Base-by-base conservation (phyloP, 257 asterid species). In the Sherardia arvensis region DNA sequence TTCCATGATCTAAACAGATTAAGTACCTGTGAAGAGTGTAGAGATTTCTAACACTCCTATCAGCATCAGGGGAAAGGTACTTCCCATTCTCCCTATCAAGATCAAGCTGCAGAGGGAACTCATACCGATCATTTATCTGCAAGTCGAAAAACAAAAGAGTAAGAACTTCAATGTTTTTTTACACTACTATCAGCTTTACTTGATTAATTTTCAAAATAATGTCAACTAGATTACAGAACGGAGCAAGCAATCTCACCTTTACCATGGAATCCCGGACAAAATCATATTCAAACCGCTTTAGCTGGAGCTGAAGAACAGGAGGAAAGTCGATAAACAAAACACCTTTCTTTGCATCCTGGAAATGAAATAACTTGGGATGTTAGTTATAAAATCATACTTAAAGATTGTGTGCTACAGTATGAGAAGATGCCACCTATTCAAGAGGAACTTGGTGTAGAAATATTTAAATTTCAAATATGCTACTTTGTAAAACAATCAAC, bases 51-150 rank as follows among this genome's bases (percentile, higher is more conserved):
- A 84, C 87, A 63, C 91, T 78, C 74, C 80, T 80, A 80, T 90
- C 95, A 53, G 96, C 88, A 4, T 90, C 93, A 48, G 95, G 96
- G 34, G 96, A 83, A 21, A 90, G 78, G 73, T 90, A 90, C 57
- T 87, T 90, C 38, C 96, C 89, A 69, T 84, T 71, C 78, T 85
- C 95, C 77, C 87, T 81, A 67, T 90, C 97, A 62, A 90, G 95
- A 76, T 90, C 97, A 70, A 90, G 96, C 81, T 87, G 83, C 84
- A 85, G 79, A 17, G 96, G 97, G 74, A 90, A 90, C 79, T 90
- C 97, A 74, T 90, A 90, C 14, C 95, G 83, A 66, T 87, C 96
- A 83, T 90, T 90, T 80, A 87, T 90, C 97, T 87, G 88, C 66
- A 49, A 57, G 69, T 20, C 76, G 76, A 61, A 14, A 54, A 3